Conservation (phyloP, 2,329 filamentous ascomycete genomes). For the Trichophyton simii region DNA sequence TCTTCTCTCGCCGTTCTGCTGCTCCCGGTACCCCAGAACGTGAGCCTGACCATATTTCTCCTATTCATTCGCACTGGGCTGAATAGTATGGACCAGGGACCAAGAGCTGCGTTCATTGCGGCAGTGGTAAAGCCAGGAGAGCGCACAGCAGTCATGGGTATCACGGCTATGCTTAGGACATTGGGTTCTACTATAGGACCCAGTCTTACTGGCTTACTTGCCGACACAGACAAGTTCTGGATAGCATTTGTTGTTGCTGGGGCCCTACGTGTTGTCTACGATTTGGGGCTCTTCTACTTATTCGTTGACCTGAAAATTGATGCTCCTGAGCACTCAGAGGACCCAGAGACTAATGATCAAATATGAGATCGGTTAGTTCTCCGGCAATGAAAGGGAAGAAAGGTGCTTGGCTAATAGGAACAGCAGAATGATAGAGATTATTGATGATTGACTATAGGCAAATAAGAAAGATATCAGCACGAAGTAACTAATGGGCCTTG, state of each 20-base stretch:
- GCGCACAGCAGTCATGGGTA: neutral
- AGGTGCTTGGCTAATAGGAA: no score
- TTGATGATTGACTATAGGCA: no score
- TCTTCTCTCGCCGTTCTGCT: neutral
- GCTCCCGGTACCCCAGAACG: neutral
- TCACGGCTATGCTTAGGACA: neutral
- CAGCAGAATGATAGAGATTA: no score
- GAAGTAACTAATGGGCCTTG: no score
- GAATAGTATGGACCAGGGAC: neutral
- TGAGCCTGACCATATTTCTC: neutral
- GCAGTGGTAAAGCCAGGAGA: neutral
- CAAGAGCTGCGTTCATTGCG: neutral
- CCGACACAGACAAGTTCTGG: neutral
- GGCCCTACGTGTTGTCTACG: neutral
- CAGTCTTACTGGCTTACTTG: neutral
- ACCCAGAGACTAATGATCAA: neutral
- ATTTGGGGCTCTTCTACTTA: neutral
- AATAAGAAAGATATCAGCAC: no score
- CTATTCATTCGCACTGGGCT: neutral
- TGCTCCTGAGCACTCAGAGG: neutral
- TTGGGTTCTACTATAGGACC: neutral
- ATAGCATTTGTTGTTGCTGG: neutral
- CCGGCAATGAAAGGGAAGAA: neutral
- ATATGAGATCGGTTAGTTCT: neutral
- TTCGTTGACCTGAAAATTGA: neutral